Base-by-base conservation (phyloP, 768 basidiomycete genomes). In the Pholiota microspora region DNA sequence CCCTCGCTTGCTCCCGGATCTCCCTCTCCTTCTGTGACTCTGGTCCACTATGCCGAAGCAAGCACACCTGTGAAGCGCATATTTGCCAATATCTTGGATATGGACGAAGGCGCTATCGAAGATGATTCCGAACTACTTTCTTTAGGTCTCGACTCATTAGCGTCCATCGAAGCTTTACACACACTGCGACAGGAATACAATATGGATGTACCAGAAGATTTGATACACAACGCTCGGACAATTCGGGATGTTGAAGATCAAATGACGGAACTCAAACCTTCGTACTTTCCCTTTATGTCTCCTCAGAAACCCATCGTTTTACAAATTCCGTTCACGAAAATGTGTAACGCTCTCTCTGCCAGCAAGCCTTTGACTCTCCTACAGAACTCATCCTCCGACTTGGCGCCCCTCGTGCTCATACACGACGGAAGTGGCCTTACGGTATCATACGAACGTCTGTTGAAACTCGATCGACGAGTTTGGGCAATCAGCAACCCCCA, bases 361-460 rank as follows among this genome's bases (percentile, higher is more conserved):
- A 55, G 51, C 34, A 45, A 50, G 15, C 42, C 45, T 12, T 31
- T 65, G 15, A 54, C 45, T 1, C 46, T 59, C 1, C 45, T 84
- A 35, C 84, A 81, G 53, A 62, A 59, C 27, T 59, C 70, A 1
- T 36, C 53, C 2, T 55, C 65, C 7, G 24, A 49, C 10, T 55
- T 46, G 2, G 50, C 66, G 0, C 86, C 82, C 0, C 72, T 91
- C 3, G 78, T 88, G 53, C 75, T 91, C 21, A 73, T 91, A 8
- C 88, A 91, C 59, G 89, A 90, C 57, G 89, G 89, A 4, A 86
- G 84, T 57, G 89, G 89, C 0, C 65, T 86, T 10, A 69, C 78
- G 15, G 71, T 71, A 29, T 80, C 83, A 49, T 81, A 81, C 51
- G 66, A 77, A 29, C 75, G 74, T 8, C 65, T 88, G 5, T 60